Evolutionary conservation across 352 stramenopile species (phyloP).

Genomic region (Globisporangium alternatum): DNA sequence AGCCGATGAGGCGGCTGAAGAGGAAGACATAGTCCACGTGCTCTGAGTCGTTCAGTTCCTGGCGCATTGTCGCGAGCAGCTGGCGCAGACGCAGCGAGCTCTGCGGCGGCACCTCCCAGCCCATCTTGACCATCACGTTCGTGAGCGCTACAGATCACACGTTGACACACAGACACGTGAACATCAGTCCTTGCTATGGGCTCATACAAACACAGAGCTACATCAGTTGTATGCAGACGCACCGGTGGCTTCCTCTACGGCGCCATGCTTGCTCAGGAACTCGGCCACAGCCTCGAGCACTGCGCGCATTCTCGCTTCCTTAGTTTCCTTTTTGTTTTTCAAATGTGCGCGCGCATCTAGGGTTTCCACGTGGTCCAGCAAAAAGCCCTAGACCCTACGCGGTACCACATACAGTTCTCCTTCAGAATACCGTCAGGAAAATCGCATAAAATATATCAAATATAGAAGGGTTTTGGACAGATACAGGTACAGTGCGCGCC

Average conservation of each 20-base stretch:
- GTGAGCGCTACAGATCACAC: slow-evolving; percentile 28
- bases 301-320: slow-evolving; percentile 26
- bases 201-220: neutral
- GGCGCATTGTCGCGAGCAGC: slow-evolving; percentile 44
- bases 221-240: neutral
- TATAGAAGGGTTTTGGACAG: no score
- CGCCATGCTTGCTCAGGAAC: slow-evolving; percentile 48
- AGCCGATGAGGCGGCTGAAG: slow-evolving; percentile 51
- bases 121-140: slow-evolving; percentile 40
- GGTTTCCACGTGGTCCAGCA: neutral
- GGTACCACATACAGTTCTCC: no score
- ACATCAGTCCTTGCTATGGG: neutral
- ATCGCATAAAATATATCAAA: no score
- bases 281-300: slow-evolving; percentile 49
- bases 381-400: no score
- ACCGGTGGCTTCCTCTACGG: slow-evolving; percentile 40
- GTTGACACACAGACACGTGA: neutral
- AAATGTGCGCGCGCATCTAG: neutral
- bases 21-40: slow-evolving; percentile 54
- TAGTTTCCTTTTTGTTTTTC: neutral
- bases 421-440: no score
- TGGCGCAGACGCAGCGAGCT: slow-evolving; percentile 48
- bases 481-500: no score
- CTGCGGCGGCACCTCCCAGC: slow-evolving; percentile 37
- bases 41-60: slow-evolving; percentile 35